Evolutionary conservation across 2,329 filamentous ascomycete species (phyloP).

Genomic region (Botrytis deweyae): DNA sequence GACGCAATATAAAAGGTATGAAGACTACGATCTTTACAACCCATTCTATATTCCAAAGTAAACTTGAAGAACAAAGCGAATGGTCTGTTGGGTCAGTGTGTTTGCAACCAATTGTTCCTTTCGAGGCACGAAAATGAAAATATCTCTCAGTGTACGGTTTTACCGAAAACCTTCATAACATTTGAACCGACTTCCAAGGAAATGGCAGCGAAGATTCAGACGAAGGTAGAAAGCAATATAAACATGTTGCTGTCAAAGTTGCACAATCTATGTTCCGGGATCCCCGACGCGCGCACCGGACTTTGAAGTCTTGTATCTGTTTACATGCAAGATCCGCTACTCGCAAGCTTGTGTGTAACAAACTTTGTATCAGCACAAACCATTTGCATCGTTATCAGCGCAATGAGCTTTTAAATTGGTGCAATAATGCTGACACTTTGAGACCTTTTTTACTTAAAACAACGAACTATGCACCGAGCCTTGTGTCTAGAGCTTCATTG

Average conservation of each 20-base stretch:
- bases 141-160: accelerated
- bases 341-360: no score
- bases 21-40: not conserved
- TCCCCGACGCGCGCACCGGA: not conserved
- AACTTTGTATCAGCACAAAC: not conserved
- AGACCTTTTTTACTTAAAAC: no score
- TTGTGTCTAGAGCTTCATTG: no score
- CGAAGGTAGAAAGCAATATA: not conserved
- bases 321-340: not conserved
- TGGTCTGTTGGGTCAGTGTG: not conserved
- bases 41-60: not conserved
- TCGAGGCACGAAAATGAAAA: not conserved
- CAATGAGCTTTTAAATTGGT: accelerated
- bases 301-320: not conserved
- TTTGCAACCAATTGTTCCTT: not conserved
- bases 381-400: accelerated
- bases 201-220: no score
- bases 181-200: accelerated
- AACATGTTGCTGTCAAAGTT: not conserved
- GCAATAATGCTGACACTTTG: not conserved
- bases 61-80: not conserved
- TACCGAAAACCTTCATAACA: accelerated
- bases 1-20: not conserved
- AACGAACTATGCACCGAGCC: no score
- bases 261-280: accelerated